Evolutionary conservation across 208 protist species (phyloP).

Genomic region (Crithidia bombi): DNA sequence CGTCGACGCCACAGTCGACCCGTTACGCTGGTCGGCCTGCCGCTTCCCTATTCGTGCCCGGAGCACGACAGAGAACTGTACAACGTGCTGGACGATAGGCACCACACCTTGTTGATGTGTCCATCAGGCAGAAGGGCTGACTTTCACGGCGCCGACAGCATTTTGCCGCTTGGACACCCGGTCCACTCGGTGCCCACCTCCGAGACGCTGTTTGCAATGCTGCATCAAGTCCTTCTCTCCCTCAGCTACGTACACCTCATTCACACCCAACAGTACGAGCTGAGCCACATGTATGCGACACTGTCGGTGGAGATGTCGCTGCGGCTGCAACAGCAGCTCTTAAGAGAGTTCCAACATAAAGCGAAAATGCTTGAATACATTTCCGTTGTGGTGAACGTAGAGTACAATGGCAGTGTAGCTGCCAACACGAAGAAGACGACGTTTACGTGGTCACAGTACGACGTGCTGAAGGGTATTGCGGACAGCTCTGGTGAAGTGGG

Average conservation of each 20-base stretch:
- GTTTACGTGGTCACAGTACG: not conserved
- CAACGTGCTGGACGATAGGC: constrained; percentile 19
- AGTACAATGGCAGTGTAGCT: too few species aligned
- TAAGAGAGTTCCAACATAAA: constrained; percentile 9
- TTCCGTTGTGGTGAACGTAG: too few species aligned
- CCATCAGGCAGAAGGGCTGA: not conserved
- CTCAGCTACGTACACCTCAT: constrained; percentile 72
- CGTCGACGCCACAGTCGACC: not conserved
- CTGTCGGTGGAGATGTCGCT: constrained; percentile 51
- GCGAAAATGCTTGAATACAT: too few species aligned
- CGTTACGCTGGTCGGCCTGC: constrained; percentile 12
- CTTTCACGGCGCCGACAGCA: not conserved
- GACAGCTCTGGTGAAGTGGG: not conserved
- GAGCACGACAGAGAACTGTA: constrained; percentile 47
- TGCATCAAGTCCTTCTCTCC: constrained; percentile 43
- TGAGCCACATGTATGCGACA: constrained; percentile 68
- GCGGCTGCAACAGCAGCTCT: constrained; percentile 18
- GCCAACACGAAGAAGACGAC: not conserved
- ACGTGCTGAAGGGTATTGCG: not conserved
- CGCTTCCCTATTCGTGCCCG: constrained; percentile 38
- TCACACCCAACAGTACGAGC: constrained; percentile 47
- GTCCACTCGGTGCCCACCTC: constrained; percentile 22
- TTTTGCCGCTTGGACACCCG: not conserved
- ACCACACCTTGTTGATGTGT: constrained; percentile 33
- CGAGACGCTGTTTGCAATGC: constrained; percentile 29